phyloP scores from a whole-genome alignment of 805 yeast species.

The Kregervanrija fluxuum region DNA sequence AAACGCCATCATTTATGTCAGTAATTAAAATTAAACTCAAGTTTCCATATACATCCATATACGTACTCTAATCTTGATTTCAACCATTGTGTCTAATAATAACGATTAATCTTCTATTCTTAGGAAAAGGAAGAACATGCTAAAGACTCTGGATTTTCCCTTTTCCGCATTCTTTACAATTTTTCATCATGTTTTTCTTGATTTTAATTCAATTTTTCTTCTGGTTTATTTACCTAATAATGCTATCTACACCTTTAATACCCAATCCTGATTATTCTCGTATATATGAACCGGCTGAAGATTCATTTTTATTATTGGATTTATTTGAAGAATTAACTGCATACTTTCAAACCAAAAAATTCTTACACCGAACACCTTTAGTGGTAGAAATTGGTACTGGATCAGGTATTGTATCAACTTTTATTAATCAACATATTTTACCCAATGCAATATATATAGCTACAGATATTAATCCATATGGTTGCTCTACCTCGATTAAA shows the following conservation, averaged over 20 bases:
- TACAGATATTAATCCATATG: slow-evolving; percentile 76
- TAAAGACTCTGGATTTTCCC: too few relatives aligned
- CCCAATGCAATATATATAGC: slow-evolving; percentile 51
- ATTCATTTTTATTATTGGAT: slow-evolving; percentile 78
- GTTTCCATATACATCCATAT: not conserved
- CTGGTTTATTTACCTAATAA: slow-evolving; percentile 17
- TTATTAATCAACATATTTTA: slow-evolving; percentile 53
- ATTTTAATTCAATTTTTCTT: not conserved
- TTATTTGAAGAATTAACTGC: slow-evolving; percentile 56
- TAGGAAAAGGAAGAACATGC: too few relatives aligned
- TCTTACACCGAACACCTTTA: slow-evolving; percentile 34
- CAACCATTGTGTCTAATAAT: slow-evolving; percentile 13
- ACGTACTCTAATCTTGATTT: slow-evolving; percentile 28
- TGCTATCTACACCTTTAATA: slow-evolving; percentile 78
- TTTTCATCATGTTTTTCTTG: not conserved
- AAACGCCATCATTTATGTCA: not conserved
- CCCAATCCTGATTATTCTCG: slow-evolving; percentile 49
- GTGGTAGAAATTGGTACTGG: slow-evolving; percentile 89
- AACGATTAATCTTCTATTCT: too few relatives aligned
- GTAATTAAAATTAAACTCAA: not conserved
- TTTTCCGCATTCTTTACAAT: too few relatives aligned
- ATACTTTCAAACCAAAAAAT: slow-evolving; percentile 24
- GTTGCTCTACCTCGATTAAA: slow-evolving; percentile 46
- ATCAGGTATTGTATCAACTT: slow-evolving; percentile 82
- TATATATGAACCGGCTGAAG: slow-evolving; percentile 95